phyloP scores from a whole-genome alignment of 805 yeast species.

The Pichia paraexigua region DNA sequence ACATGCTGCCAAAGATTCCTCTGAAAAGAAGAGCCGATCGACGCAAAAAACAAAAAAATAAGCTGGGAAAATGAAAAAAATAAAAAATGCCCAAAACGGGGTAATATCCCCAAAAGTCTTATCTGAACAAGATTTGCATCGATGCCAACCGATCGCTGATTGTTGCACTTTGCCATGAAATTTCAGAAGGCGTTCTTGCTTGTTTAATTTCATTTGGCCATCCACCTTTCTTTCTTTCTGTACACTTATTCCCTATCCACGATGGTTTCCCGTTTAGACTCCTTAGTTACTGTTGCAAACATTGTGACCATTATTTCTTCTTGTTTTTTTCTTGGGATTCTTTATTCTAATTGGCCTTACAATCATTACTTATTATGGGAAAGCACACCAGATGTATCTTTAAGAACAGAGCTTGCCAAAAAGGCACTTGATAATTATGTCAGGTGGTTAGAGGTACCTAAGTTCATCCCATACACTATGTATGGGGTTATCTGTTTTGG shows the following conservation, averaged over 20 bases:
- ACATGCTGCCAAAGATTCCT: not conserved
- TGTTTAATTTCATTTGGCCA: not conserved
- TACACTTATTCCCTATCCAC: not conserved
- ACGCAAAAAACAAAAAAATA: not conserved
- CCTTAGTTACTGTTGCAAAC: conserved; percentile 28
- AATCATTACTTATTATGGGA: conserved; percentile 71
- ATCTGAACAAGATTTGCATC: not conserved
- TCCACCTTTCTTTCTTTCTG: not conserved
- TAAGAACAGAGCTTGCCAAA: conserved; percentile 33
- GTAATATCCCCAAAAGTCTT: not conserved
- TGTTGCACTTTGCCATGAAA: not conserved
- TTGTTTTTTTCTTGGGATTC: conserved; percentile 72
- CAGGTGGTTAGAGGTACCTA: conserved; percentile 62
- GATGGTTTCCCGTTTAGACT: conserved; percentile 24
- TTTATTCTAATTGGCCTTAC: conserved; percentile 75
- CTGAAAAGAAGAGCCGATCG: not conserved
- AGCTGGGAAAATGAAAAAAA: not conserved
- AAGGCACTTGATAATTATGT: conserved; percentile 65
- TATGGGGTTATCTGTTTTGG: conserved; percentile 61
- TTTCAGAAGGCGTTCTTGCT: not conserved
- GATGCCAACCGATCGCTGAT: not conserved
- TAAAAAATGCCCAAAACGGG: not conserved
- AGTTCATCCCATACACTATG: conserved; percentile 47
- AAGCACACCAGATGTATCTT: conserved; percentile 38
- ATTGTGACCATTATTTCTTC: conserved; percentile 33